Percentiles rank a stretch among this genome's conserved stretches.
Evolutionary conservation across 495 filamentous ascomycete genomes (phyloP).

Genomic region (Podospora conica): DNA sequence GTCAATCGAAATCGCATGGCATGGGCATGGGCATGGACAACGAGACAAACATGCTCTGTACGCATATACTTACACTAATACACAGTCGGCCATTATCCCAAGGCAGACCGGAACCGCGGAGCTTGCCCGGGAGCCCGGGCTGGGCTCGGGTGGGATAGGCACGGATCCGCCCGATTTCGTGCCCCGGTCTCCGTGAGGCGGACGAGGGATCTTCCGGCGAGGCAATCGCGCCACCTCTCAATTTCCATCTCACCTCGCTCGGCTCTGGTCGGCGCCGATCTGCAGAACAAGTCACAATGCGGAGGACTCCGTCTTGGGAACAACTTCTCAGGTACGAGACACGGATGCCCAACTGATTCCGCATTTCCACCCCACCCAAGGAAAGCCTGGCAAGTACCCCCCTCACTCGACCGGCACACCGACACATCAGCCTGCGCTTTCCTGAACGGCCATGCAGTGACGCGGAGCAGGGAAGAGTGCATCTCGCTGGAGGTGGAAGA

Average conservation of each 20-base stretch:
- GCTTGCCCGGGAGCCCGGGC: background rate
- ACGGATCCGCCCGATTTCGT: background rate
- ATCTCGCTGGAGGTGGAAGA: too few species aligned
- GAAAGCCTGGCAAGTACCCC: background rate
- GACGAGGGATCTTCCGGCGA: background rate
- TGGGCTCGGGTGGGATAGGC: background rate
- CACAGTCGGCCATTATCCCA: background rate
- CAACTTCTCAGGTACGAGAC: background rate
- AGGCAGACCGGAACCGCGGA: background rate
- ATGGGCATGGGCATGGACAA: background rate
- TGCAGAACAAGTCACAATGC: background rate
- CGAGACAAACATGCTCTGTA: background rate
- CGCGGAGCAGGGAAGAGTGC: background rate
- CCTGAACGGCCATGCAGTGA: background rate
- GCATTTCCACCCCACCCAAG: background rate
- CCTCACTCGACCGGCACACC: background rate
- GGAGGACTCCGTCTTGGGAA: background rate
- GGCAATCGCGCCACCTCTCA: background rate
- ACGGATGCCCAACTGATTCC: background rate
- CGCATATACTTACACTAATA: too few species aligned
- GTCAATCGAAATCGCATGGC: background rate
- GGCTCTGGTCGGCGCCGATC: background rate
- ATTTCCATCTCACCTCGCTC: background rate
- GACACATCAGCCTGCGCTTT: background rate
- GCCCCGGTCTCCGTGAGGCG: background rate